Percentiles rank a stretch among this genome's conserved stretches.
Conservation (phyloP, 1,139 yeast genomes). For the Geotrichum bryndzae region DNA sequence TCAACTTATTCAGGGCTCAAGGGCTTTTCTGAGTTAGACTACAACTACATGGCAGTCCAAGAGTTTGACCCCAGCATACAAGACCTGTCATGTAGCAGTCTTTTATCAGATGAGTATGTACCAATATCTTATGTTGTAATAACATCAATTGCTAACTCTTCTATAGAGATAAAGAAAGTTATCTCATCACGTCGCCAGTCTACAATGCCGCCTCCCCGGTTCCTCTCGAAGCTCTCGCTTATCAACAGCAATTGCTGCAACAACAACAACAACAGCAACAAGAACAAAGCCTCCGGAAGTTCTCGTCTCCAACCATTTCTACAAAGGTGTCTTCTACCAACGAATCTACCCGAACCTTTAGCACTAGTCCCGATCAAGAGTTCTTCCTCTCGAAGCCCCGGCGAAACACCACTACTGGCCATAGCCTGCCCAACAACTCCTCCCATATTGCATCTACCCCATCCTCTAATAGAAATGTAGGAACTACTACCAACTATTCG, state of each 20-base stretch:
- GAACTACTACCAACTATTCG: neutral
- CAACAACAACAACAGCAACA: too few relatives aligned
- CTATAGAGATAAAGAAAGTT: neutral
- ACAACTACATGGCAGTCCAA: neutral
- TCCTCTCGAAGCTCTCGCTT: neutral
- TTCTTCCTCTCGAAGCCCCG: neutral
- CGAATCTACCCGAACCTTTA: neutral
- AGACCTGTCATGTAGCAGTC: neutral
- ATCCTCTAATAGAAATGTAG: neutral
- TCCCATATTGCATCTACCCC: neutral
- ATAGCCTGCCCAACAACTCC: neutral
- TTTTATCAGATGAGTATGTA: neutral
- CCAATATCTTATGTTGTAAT: neutral
- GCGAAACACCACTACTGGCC: conserved; percentile 5
- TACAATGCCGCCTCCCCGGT: neutral
- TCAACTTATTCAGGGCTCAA: neutral
- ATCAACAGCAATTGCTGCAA: neutral
- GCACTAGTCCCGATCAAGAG: neutral
- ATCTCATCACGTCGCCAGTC: neutral
- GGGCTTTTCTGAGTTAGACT: neutral
- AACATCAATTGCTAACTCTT: neutral
- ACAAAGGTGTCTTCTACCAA: neutral
- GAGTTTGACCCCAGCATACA: neutral
- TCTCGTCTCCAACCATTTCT: neutral
- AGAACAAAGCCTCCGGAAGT: neutral